Percentiles rank a stretch among this genome's conserved stretches.
Evolutionary conservation across 148 eudicot genomes (phyloP).

Genomic region (Limonium bicolor): DNA sequence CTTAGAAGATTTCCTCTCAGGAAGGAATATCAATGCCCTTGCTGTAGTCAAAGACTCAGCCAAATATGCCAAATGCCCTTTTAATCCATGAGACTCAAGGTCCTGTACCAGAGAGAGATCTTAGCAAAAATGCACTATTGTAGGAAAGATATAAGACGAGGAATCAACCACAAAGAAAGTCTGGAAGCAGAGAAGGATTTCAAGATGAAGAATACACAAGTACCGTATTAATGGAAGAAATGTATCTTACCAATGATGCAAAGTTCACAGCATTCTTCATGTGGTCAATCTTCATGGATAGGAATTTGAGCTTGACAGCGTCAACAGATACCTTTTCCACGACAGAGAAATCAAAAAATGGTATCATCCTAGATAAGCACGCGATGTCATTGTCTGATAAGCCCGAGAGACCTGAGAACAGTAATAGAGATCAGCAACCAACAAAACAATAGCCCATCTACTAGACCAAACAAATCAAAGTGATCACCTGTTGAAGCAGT

Average conservation of each 20-base stretch:
- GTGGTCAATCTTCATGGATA: constrained; percentile 78
- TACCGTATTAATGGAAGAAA: not conserved
- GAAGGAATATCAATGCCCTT: constrained; percentile 55
- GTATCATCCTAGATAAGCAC: constrained; percentile 58
- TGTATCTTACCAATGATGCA: constrained; percentile 34
- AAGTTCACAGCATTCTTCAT: constrained; percentile 61
- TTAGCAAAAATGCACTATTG: not conserved
- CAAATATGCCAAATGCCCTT: constrained; percentile 52
- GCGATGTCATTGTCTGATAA: constrained; percentile 69
- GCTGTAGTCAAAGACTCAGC: constrained; percentile 64
- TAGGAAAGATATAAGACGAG: too few relatives aligned
- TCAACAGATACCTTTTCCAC: constrained; percentile 88
- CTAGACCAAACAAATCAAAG: not conserved
- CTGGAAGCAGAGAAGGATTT: not conserved
- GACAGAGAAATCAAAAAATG: constrained; percentile 60
- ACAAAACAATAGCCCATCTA: not conserved
- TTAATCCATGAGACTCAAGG: constrained; percentile 58
- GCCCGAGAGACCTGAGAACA: constrained; percentile 63
- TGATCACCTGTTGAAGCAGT: constrained; percentile 70
- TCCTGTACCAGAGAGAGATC: constrained; percentile 22
- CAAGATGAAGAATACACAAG: not conserved
- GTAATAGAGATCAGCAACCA: constrained; percentile 7
- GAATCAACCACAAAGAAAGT: not conserved
- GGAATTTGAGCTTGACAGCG: constrained; percentile 72
- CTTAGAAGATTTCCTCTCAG: constrained; percentile 33